phyloP scores from a whole-genome alignment of 2,329 filamentous ascomycete genomes.

The Diaporthe citrichinensis region DNA sequence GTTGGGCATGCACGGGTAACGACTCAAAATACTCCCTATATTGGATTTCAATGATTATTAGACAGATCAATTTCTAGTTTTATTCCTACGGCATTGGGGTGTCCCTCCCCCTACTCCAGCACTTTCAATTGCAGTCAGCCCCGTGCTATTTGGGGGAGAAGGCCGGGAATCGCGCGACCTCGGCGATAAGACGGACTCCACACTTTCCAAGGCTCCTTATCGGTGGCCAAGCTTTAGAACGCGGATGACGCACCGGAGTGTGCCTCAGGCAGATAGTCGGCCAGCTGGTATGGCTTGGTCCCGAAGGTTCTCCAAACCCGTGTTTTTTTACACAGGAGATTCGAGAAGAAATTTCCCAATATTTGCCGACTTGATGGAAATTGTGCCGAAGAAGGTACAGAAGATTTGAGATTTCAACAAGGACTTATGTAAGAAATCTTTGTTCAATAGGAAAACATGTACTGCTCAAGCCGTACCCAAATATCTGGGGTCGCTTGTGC shows the following conservation, averaged over 20 bases:
- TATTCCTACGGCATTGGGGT: background rate
- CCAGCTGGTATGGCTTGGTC: background rate
- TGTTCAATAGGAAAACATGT: background rate
- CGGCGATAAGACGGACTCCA: constrained; percentile 31
- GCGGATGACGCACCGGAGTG: constrained; percentile 20
- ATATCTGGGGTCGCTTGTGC: background rate
- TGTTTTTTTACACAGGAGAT: background rate
- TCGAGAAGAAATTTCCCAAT: background rate
- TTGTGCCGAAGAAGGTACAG: background rate
- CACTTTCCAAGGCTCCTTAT: background rate
- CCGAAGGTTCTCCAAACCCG: background rate
- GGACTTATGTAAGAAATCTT: background rate
- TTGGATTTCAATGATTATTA: constrained; percentile 2
- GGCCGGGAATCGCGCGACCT: constrained; percentile 18
- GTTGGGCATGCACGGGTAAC: constrained; percentile 20
- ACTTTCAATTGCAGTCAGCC: background rate
- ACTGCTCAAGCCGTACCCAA: background rate
- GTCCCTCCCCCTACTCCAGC: background rate
- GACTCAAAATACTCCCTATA: constrained; percentile 18
- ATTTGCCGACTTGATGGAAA: background rate
- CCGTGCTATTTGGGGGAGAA: background rate
- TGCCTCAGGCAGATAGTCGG: constrained; percentile 32
- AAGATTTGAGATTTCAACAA: background rate
- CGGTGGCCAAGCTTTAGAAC: background rate
- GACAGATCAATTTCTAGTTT: background rate